Conservation (phyloP, 2,329 filamentous ascomycete species). For the Sordariomycetes sp. region DNA sequence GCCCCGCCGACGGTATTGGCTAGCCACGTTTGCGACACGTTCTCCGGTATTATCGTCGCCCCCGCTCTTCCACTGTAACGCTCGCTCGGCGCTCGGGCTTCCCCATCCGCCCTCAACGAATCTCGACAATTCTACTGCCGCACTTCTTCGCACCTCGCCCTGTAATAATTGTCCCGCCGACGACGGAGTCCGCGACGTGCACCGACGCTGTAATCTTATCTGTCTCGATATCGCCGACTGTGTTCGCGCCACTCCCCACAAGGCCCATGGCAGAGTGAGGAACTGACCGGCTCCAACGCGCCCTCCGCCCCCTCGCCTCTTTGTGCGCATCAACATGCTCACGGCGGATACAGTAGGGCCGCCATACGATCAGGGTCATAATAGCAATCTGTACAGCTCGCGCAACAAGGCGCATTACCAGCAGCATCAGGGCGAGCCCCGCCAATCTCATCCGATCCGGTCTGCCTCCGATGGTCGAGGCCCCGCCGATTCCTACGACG, state of each 20-base stretch:
- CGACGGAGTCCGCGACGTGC: neutral
- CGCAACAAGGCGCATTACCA: conserved; percentile 14
- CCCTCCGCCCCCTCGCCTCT: neutral
- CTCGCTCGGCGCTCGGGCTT: neutral
- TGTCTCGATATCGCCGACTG: neutral
- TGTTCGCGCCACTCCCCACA: neutral
- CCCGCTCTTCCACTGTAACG: neutral
- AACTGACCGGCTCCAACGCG: neutral
- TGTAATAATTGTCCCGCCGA: neutral
- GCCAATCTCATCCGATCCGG: conserved; percentile 5
- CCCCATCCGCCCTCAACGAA: neutral
- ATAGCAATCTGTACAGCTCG: conserved; percentile 20
- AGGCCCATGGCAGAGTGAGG: neutral
- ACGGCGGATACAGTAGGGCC: conserved; percentile 35
- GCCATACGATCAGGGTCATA: conserved; percentile 29
- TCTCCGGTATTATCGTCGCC: neutral
- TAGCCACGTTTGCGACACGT: neutral
- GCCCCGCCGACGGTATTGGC: neutral
- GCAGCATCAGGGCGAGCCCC: conserved; percentile 11
- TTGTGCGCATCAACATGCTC: conserved; percentile 23
- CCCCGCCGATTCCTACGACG: conserved; percentile 8
- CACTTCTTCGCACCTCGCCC: neutral
- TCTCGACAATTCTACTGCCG: neutral
- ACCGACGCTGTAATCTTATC: neutral
- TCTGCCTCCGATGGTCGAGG: conserved; percentile 7